Conservation (phyloP, 2,329 filamentous ascomycete species). For the Beauveria sp. region DNA sequence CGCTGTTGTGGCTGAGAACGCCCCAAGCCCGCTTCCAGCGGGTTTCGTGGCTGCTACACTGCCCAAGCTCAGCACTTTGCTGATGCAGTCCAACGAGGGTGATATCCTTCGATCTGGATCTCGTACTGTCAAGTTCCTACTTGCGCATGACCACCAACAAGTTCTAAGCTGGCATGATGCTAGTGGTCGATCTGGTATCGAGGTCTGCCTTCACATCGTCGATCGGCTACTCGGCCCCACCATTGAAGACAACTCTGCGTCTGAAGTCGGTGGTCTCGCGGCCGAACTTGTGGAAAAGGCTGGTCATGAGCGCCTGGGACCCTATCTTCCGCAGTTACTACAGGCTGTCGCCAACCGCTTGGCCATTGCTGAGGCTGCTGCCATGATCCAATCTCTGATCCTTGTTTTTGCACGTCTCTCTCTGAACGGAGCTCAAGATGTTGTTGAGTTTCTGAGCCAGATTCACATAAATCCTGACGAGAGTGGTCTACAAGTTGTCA, state of each 20-base stretch:
- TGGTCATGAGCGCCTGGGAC: constrained; percentile 81
- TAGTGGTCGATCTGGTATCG: constrained; percentile 71
- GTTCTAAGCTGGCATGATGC: constrained; percentile 81
- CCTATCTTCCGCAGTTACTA: constrained; percentile 80
- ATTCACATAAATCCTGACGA: constrained; percentile 65
- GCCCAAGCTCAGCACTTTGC: constrained; percentile 75
- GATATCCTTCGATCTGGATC: constrained; percentile 83
- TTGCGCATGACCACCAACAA: constrained; percentile 83
- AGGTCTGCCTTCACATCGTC: constrained; percentile 84
- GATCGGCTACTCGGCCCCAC: constrained; percentile 76
- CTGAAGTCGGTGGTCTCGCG: constrained; percentile 91
- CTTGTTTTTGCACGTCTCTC: constrained; percentile 90
- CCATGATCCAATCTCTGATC: constrained; percentile 92
- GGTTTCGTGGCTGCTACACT: constrained; percentile 80
- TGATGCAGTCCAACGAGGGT: constrained; percentile 79
- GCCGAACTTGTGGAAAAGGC: constrained; percentile 94
- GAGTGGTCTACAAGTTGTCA: constrained; percentile 79
- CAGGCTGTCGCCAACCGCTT: constrained; percentile 82
- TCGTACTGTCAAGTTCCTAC: constrained; percentile 78
- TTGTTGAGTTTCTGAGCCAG: constrained; percentile 83
- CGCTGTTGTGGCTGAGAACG: constrained; percentile 71
- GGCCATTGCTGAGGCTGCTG: constrained; percentile 71
- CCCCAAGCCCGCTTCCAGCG: constrained; percentile 73
- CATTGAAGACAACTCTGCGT: constrained; percentile 88
- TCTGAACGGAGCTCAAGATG: constrained; percentile 75